Conservation (phyloP, 1,284 basidiomycete genomes). For the Boletus smithii region DNA sequence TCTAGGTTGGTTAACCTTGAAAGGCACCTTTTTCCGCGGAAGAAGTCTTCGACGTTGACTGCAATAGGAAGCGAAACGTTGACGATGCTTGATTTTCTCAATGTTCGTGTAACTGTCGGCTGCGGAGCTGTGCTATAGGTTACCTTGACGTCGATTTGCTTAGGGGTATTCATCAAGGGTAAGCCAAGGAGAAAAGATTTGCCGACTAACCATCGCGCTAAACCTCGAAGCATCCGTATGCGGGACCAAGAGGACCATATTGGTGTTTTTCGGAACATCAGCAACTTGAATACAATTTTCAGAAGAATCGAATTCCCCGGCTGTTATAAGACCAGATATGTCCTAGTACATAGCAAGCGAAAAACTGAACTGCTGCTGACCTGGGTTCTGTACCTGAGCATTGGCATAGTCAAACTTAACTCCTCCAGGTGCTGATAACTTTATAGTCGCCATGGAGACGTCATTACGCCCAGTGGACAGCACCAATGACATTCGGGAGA, state of each 20-base stretch:
- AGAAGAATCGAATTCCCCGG: conserved; percentile 32
- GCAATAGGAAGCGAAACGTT: conserved; percentile 69
- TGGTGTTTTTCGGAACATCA: conserved; percentile 44
- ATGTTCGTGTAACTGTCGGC: conserved; percentile 47
- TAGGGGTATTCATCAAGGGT: conserved; percentile 6
- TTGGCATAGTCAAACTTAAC: conserved; percentile 49
- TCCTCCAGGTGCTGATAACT: conserved; percentile 49
- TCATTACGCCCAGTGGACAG: conserved; percentile 67
- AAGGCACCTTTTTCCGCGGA: conserved; percentile 61
- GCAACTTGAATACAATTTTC: conserved; percentile 47
- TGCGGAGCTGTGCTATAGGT: conserved; percentile 61
- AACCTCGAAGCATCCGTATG: conserved; percentile 59
- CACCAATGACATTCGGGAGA: conserved; percentile 50
- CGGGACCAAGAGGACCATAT: conserved; percentile 53
- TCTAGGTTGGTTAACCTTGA: neutral
- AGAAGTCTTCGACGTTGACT: conserved; percentile 85
- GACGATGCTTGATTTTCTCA: conserved; percentile 53
- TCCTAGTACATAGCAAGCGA: conserved; percentile 11
- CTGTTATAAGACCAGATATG: conserved; percentile 9
- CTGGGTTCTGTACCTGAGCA: conserved; percentile 42
- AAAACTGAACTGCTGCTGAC: conserved; percentile 19
- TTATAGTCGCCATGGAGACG: conserved; percentile 50
- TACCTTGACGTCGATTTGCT: conserved; percentile 63
- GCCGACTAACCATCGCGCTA: conserved; percentile 48
- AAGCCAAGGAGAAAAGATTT: neutral